These are phyloP conservation scores for Cicer chorassanicum DNA, from an alignment of 306 rosid species.

Conservation along the genomic window DNA sequence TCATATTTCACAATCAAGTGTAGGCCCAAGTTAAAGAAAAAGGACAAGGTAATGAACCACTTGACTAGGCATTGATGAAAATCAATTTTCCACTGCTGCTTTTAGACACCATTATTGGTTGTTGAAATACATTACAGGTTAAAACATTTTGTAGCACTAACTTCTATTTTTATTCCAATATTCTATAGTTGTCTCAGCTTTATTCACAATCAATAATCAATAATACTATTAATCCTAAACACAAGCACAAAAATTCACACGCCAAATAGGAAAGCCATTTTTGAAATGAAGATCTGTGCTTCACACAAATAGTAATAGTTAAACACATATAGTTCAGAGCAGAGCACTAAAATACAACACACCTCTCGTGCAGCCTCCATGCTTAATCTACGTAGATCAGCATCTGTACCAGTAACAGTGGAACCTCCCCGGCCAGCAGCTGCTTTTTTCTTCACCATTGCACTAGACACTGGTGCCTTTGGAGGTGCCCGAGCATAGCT, in stretches of 20 bases:
- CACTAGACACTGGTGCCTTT: conserved; percentile 83
- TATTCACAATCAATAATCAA: conserved; percentile 6
- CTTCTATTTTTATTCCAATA: conserved; percentile 25
- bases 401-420: conserved; percentile 97
- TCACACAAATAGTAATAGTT: conserved; percentile 20
- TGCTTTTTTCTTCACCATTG: conserved; percentile 78
- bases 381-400: conserved; percentile 98
- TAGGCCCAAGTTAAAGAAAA: conserved; percentile 11
- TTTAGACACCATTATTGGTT: background rate
- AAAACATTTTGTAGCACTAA: conserved; percentile 21
- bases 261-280: background rate
- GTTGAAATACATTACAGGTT: conserved; percentile 17
- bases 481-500: conserved; percentile 88
- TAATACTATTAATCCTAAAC: conserved; percentile 15
- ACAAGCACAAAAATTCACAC: background rate
- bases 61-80: conserved; percentile 16
- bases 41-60: conserved; percentile 26
- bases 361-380: conserved; percentile 99
- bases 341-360: conserved; percentile 34
- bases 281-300: conserved; percentile 15
- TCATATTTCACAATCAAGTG: conserved; percentile 13
- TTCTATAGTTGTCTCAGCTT: conserved; percentile 27
- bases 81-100: conserved; percentile 26
- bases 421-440: conserved; percentile 79
- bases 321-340: conserved; percentile 27